Evolutionary conservation across 768 basidiomycete genomes (phyloP).

Genomic region (Trametes cinnabarina): DNA sequence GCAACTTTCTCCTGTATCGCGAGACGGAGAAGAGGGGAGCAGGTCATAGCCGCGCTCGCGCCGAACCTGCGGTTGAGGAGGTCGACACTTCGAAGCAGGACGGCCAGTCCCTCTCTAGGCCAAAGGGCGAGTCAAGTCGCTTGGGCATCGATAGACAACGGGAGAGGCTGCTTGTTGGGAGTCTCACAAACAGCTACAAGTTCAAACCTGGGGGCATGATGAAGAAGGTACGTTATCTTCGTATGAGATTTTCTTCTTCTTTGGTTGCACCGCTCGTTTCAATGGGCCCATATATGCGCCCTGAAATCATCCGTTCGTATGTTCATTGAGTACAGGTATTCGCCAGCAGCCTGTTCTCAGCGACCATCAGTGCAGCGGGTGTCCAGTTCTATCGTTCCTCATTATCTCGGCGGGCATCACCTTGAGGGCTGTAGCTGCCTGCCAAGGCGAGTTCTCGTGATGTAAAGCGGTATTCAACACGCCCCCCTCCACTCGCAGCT

Average conservation of each 20-base stretch:
- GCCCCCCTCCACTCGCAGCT: not conserved
- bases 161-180: slow-evolving; percentile 84
- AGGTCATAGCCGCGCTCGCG: slow-evolving; percentile 54
- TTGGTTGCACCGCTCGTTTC: no score
- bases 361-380: no score
- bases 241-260: not conserved
- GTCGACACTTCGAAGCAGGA: slow-evolving; percentile 27
- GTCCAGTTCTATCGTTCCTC: not conserved
- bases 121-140: slow-evolving; percentile 51
- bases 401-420: slow-evolving; percentile 6
- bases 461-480: not conserved
- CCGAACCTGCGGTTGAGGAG: slow-evolving; percentile 43
- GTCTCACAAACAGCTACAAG: slow-evolving; percentile 89
- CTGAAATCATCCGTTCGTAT: no score
- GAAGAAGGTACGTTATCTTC: slow-evolving; percentile 75
- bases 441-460: not conserved
- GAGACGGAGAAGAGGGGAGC: slow-evolving; percentile 85
- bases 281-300: no score
- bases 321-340: no score
- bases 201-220: slow-evolving; percentile 92
- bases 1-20: slow-evolving; percentile 94
- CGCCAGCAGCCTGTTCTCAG: no score
- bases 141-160: slow-evolving; percentile 63
- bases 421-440: slow-evolving; percentile 1
- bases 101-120: slow-evolving; percentile 55